Evolutionary conservation across 2,329 filamentous ascomycete genomes (phyloP).

Genomic region (Cordyceps cateniannulata): DNA sequence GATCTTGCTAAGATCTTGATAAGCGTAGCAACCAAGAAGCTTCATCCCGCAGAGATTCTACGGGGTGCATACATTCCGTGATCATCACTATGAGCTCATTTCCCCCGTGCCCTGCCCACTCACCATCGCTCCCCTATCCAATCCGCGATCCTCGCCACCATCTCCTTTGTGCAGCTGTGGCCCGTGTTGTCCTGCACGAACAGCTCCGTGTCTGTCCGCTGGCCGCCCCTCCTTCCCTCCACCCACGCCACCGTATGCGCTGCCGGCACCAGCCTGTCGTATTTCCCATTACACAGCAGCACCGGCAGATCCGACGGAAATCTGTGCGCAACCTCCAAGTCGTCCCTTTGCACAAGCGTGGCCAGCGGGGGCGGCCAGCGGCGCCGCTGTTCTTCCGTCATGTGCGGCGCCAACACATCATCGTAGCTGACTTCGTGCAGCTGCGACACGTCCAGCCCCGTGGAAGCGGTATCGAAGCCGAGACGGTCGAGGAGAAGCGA

Average conservation of each 20-base stretch:
- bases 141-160: slow-evolving; percentile 3
- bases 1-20: slow-evolving; percentile 7
- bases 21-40: neutral
- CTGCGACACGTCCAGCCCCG: too few species aligned
- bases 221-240: neutral
- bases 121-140: neutral
- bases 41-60: neutral
- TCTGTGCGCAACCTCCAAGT: neutral
- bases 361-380: slow-evolving; percentile 4
- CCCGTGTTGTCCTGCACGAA: slow-evolving; percentile 7
- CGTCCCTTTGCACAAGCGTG: neutral
- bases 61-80: neutral
- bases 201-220: neutral
- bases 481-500: too few species aligned
- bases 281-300: slow-evolving; percentile 8
- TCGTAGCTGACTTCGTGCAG: too few species aligned
- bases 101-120: neutral
- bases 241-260: neutral
- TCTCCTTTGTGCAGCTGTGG: slow-evolving; percentile 10
- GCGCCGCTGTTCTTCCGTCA: too few species aligned
- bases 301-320: neutral
- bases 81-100: neutral
- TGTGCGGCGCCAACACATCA: too few species aligned
- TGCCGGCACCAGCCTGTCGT: too few species aligned
- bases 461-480: too few species aligned